Evolutionary conservation across 108 stramenopile species (phyloP), one percentile per base, ranked within the genome.

Genomic region (Hondaea fermentalgiana): DNA sequence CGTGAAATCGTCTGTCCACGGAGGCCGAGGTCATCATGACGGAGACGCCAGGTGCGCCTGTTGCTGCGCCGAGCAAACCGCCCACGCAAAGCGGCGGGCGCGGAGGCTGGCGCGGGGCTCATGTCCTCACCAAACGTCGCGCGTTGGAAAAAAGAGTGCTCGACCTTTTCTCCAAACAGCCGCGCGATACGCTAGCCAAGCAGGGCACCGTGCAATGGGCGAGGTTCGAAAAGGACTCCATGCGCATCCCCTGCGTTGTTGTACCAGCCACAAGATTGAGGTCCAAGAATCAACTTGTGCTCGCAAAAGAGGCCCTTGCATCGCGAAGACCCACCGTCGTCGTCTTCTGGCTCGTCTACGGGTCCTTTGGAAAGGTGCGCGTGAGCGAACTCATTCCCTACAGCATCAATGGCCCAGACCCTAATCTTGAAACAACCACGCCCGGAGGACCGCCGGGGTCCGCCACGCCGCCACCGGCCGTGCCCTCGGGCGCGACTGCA

Each of bases 141-240:
- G 35, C 42, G 35, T 3, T 69, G 8, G 64, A 69, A 23, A 69
- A 69, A 4, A 28, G 64, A 10, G 64, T 69, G 4, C 64, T 69
- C 4, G 64, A 69, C 35, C 64, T 69, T 0, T 28, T 42, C 64
- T 4, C 64, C 25, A 69, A 69, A 17, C 64, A 69, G 64, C 25
- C 25, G 8, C 64, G 2, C 8, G 64, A 69, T 8, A 42, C 42
- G 8, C 64, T 69, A 6, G 64, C 64, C 10, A 69, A 14, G 10
- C 64, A 69, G 45, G 76, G 76, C 2, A 83, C 45, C 25, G 76
- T 83, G 76, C 51, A 53, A 17, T 83, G 76, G 76, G 76, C 76
- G 51, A 43, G 49, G 17, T 83, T 83, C 76, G 76, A 83, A 17
- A 83, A 83, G 76, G 51, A 83, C 76, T 83, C 76, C 19, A 47